Evolutionary conservation across 371 early-diverging fungal genomes (phyloP), one percentile per base, ranked within the genome.

Genomic region (Entomophthora muscae): DNA sequence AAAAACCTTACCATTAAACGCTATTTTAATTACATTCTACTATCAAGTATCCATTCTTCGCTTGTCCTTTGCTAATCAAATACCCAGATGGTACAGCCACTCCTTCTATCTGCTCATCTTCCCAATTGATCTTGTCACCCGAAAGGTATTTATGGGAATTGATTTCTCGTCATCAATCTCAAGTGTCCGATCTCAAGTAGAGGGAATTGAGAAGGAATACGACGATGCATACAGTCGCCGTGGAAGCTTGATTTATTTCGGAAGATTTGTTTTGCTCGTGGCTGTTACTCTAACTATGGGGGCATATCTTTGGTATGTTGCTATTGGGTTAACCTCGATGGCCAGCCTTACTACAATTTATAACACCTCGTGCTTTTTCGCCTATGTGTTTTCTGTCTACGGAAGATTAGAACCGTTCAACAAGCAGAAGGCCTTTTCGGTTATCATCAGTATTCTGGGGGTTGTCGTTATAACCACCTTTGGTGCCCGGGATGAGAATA

Each of bases 241-340:
- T 33, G 66, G 23, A 65, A 59, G 32, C 32, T 55, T 33, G 65
- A 52, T 27, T 26, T 66, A 74, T 55, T 66, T 77, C 29, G 27
- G 73, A n/a, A 61, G 64, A 57, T 63, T 78, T 57, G 61, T 76
- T 0, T 55, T 76, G 1, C 58, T 69, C n/a, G 72, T 87, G 10
- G 76, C 85, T 0, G 59, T 72, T 1, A 65, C 83, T n/a, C 67
- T 86, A 56, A 86, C 84, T 31, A 63, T 83, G 1, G 79, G 83
- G 5, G 78, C 88, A 21, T 89, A 88, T 66, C 69, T 85, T n/a
- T 90, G 90, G 90, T 90, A 89, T 64, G 69, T 81, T 42, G 83
- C 88, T 3, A 81, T 87, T 51, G 79, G 77, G 17, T 67, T 85
- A 61, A 85, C 83, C 0, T 78, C 83, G 52, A 86, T 86, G 84